phyloP scores from a whole-genome alignment of 2,329 filamentous ascomycete species.

The Aspergillus unguis region DNA sequence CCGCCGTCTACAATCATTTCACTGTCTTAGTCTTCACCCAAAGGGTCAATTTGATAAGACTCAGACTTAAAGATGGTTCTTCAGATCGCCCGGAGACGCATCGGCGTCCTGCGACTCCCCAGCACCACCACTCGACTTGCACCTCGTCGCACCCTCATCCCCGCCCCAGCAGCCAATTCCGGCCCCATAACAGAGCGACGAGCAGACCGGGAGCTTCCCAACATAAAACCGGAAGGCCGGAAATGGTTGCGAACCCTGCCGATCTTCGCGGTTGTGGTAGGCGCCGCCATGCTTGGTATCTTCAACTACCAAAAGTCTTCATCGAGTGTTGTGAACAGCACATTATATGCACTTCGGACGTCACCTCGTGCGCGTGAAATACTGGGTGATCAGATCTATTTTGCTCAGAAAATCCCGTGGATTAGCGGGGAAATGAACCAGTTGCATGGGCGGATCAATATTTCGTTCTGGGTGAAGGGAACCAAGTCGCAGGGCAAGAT shows the following conservation, averaged over 20 bases:
- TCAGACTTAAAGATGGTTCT: constrained; percentile 16
- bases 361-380: constrained; percentile 69
- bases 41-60: not conserved
- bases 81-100: constrained; percentile 17
- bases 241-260: constrained; percentile 70
- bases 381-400: constrained; percentile 85
- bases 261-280: constrained; percentile 71
- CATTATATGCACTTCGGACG: constrained; percentile 86
- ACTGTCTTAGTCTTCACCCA: not conserved
- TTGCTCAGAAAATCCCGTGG: constrained; percentile 74
- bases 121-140: constrained; percentile 11
- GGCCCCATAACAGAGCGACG: constrained; percentile 53
- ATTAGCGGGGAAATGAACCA: constrained; percentile 88
- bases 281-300: constrained; percentile 72
- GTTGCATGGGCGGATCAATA: constrained; percentile 84
- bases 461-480: constrained; percentile 82
- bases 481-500: constrained; percentile 68
- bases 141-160: constrained; percentile 46
- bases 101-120: constrained; percentile 18
- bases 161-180: constrained; percentile 49
- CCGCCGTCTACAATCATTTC: not conserved
- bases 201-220: constrained; percentile 52
- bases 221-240: constrained; percentile 47
- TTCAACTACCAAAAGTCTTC: constrained; percentile 99
- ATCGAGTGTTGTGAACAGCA: constrained; percentile 80